Percentiles rank a stretch among this genome's conserved stretches.
Conservation (phyloP, 441 rosid genomes). For the Dalechampia spathulata region DNA sequence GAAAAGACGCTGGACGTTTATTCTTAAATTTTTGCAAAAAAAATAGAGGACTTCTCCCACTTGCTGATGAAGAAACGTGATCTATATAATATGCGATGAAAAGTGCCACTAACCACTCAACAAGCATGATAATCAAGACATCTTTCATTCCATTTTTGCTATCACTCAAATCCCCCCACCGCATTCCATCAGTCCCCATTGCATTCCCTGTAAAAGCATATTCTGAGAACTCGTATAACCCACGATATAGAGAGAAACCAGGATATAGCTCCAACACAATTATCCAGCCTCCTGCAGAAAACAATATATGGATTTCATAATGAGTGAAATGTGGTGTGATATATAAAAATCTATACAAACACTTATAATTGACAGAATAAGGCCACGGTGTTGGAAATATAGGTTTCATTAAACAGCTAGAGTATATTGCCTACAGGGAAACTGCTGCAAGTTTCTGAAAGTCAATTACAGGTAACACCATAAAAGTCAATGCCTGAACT, state of each 20-base stretch:
- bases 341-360: not conserved
- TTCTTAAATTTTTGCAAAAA: slow-evolving; percentile 39
- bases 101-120: slow-evolving; percentile 74
- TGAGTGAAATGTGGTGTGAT: not conserved
- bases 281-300: slow-evolving; percentile 60
- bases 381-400: not conserved
- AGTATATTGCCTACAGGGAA: not conserved
- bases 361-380: not conserved
- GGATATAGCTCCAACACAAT: slow-evolving; percentile 78
- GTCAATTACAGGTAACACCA: not conserved
- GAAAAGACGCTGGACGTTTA: slow-evolving; percentile 30
- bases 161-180: slow-evolving; percentile 56
- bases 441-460: not conserved
- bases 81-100: slow-evolving; percentile 62
- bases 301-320: slow-evolving; percentile 6
- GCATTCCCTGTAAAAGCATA: slow-evolving; percentile 47
- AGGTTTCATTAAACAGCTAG: not conserved
- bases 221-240: slow-evolving; percentile 78
- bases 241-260: slow-evolving; percentile 83
- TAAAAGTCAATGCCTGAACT: too few species aligned
- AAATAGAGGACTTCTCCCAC: slow-evolving; percentile 56
- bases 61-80: slow-evolving; percentile 49
- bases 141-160: slow-evolving; percentile 67
- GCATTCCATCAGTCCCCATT: slow-evolving; percentile 72
- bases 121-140: slow-evolving; percentile 55